phyloP scores from a whole-genome alignment of 495 filamentous ascomycete genomes.

The Annulohypoxylon stygium region DNA sequence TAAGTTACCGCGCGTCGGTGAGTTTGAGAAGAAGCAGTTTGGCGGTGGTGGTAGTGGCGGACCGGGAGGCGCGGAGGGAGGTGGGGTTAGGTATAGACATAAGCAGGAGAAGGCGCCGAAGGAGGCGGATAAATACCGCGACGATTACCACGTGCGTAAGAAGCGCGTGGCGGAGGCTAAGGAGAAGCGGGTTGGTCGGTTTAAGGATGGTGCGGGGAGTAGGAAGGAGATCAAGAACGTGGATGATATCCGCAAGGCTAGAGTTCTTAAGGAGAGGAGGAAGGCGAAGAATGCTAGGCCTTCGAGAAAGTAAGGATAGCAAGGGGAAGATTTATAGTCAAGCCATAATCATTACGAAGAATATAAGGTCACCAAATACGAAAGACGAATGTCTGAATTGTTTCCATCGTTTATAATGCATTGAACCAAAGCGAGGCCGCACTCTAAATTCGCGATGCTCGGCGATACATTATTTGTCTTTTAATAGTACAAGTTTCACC shows the following conservation, averaged over 20 bases:
- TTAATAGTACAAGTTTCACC: slow-evolving; percentile 45
- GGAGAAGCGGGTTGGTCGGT: slow-evolving; percentile 82
- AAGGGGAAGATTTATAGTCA: neutral
- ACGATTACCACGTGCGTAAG: slow-evolving; percentile 91
- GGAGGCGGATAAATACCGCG: slow-evolving; percentile 87
- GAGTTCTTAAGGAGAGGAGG: slow-evolving; percentile 78
- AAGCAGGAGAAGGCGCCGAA: slow-evolving; percentile 88
- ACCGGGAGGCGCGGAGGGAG: slow-evolving; percentile 49
- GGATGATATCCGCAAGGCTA: slow-evolving; percentile 86
- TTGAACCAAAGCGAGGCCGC: slow-evolving; percentile 35
- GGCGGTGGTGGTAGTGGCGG: slow-evolving; percentile 60
- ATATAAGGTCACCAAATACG: slow-evolving; percentile 7
- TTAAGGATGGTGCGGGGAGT: slow-evolving; percentile 71
- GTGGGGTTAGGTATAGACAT: slow-evolving; percentile 76
- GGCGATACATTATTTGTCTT: slow-evolving; percentile 46
- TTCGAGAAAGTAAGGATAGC: slow-evolving; percentile 67
- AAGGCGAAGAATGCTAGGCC: slow-evolving; percentile 92
- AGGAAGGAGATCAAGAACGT: slow-evolving; percentile 83
- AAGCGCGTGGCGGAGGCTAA: slow-evolving; percentile 88
- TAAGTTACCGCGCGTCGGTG: slow-evolving; percentile 82
- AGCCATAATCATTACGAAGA: slow-evolving; percentile 28
- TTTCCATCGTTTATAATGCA: slow-evolving; percentile 47
- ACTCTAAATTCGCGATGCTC: slow-evolving; percentile 40
- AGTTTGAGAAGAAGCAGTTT: slow-evolving; percentile 70
- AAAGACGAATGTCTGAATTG: slow-evolving; percentile 9